These are phyloP conservation scores for Lactarius indigo DNA, from an alignment of 768 basidiomycete species.

Conservation along the genomic window DNA sequence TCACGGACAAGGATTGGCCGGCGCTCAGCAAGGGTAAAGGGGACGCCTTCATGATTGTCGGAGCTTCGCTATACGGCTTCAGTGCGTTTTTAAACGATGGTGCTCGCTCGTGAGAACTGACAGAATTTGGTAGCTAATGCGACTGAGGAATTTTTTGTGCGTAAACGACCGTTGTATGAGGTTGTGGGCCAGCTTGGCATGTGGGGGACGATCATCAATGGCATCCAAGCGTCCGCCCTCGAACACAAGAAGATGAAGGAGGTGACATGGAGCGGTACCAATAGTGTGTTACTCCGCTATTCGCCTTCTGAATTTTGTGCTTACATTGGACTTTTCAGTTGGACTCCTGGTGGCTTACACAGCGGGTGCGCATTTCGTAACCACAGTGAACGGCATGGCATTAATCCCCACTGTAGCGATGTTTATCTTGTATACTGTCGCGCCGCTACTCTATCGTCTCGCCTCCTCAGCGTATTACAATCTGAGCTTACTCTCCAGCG, in stretches of 20 bases:
- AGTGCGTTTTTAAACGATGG: conserved; percentile 46
- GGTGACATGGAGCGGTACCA: conserved; percentile 70
- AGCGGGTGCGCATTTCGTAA: conserved; percentile 30
- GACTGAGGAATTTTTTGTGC: conserved; percentile 84
- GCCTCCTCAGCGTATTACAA: conserved; percentile 87
- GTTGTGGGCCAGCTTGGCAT: conserved; percentile 85
- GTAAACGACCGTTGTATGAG: conserved; percentile 76
- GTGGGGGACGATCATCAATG: conserved; percentile 79
- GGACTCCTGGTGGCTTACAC: conserved; percentile 54
- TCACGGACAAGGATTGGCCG: conserved; percentile 73
- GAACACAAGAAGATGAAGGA: conserved; percentile 65
- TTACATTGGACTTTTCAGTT: conserved; percentile 34
- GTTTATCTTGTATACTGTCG: conserved; percentile 81
- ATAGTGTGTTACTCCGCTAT: conserved; percentile 44
- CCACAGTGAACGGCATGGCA: not conserved
- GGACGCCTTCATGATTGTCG: conserved; percentile 83
- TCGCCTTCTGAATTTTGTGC: not conserved
- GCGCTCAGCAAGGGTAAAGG: conserved; percentile 69
- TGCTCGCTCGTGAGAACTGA: not conserved
- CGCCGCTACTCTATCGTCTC: conserved; percentile 81
- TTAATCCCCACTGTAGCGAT: conserved; percentile 46
- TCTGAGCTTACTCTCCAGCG: conserved; percentile 78
- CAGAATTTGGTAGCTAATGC: conserved; percentile 58
- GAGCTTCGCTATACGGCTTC: conserved; percentile 82
- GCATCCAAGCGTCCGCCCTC: conserved; percentile 69